Conservation (phyloP, 2,329 filamentous ascomycete genomes). For the Sclerotinia spermophila region DNA sequence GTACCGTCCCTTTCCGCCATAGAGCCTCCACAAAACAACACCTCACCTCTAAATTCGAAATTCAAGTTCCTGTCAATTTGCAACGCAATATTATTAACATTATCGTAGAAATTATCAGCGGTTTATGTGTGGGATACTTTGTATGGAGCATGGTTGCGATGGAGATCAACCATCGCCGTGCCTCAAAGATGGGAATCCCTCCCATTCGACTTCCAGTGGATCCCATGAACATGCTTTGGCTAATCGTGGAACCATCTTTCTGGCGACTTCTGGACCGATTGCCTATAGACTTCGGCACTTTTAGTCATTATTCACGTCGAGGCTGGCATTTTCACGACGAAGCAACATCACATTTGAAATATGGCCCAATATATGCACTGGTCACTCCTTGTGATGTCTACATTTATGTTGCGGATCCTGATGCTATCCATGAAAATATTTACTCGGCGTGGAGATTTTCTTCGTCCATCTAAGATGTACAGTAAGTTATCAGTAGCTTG, state of each 20-base stretch:
- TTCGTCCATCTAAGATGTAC: constrained; percentile 4
- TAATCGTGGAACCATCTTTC: constrained; percentile 2
- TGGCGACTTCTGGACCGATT: background rate
- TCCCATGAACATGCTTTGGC: constrained; percentile 2
- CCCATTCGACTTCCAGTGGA: background rate
- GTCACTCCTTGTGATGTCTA: constrained; percentile 3
- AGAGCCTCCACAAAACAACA: no score
- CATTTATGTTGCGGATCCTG: background rate
- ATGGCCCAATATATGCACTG: background rate
- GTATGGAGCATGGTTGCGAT: constrained; percentile 1
- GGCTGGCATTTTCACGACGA: constrained; percentile 3
- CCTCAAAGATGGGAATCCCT: constrained; percentile 5
- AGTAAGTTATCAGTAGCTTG: background rate
- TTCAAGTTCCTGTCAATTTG: no score
- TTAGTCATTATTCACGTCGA: constrained; percentile 3
- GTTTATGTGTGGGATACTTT: background rate
- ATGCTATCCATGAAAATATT: constrained; percentile 4
- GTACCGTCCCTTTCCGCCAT: no score
- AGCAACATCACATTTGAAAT: constrained; percentile 8
- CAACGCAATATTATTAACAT: no score
- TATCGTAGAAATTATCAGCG: background rate
- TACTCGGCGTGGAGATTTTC: background rate
- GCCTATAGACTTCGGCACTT: background rate
- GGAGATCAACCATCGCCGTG: constrained; percentile 1
- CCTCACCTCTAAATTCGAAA: no score